phyloP scores from a whole-genome alignment of 352 stramenopile species.

The Pythium rhizo-oryzae region DNA sequence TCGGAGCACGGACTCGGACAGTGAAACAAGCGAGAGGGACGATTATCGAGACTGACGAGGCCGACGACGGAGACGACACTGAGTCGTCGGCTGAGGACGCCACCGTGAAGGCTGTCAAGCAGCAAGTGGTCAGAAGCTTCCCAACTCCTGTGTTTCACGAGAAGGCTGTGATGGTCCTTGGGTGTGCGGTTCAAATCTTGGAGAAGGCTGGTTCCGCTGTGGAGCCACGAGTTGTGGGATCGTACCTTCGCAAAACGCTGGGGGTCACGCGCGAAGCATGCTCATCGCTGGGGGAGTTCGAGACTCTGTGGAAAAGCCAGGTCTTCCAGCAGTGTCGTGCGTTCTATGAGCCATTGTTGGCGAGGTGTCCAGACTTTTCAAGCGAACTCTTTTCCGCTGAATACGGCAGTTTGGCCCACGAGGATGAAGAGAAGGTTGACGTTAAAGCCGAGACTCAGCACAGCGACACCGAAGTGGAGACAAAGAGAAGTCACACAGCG shows the following conservation, averaged over 20 bases:
- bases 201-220: conserved; percentile 42
- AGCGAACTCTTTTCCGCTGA: conserved; percentile 31
- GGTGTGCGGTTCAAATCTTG: conserved; percentile 41
- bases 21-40: conserved; percentile 33
- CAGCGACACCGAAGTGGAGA: neutral
- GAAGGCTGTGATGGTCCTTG: conserved; percentile 61
- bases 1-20: conserved; percentile 38
- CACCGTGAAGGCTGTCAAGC: conserved; percentile 18
- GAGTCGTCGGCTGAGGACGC: conserved; percentile 13
- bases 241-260: conserved; percentile 53
- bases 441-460: neutral
- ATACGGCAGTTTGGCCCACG: neutral
- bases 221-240: conserved; percentile 34
- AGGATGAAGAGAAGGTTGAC: conserved; percentile 17
- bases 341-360: conserved; percentile 65
- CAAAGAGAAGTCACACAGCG: neutral
- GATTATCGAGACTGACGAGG: conserved; percentile 40
- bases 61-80: conserved; percentile 31
- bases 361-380: conserved; percentile 38
- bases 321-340: conserved; percentile 55
- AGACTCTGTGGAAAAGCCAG: conserved; percentile 59
- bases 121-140: conserved; percentile 48
- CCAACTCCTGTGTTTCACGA: conserved; percentile 62
- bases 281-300: conserved; percentile 58
- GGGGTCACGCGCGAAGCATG: conserved; percentile 46